Evolutionary conservation across 2,329 filamentous ascomycete genomes (phyloP).

Genomic region (Colletotrichum sp.): DNA sequence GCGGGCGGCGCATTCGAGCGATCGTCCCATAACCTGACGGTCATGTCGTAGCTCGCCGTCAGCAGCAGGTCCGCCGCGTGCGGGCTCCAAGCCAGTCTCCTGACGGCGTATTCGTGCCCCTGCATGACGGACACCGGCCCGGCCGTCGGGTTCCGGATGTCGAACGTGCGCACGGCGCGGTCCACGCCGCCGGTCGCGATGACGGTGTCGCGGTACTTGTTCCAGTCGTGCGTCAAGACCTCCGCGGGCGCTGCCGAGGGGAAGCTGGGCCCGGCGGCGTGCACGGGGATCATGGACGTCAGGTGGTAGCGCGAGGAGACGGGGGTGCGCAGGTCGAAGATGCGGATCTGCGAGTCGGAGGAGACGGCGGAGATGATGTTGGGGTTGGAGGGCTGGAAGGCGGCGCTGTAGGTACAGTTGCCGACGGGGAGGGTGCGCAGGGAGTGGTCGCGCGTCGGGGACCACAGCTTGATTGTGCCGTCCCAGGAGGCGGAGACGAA

Average conservation of each 20-base stretch:
- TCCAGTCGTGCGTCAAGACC: conserved; percentile 96
- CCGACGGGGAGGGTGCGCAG: conserved; percentile 89
- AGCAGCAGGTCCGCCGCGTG: conserved; percentile 89
- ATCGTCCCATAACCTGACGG: conserved; percentile 91
- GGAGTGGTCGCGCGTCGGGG: conserved; percentile 75
- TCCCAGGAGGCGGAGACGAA: conserved; percentile 96
- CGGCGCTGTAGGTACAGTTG: conserved; percentile 91
- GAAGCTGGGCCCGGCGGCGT: conserved; percentile 64
- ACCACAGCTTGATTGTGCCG: conserved; percentile 96
- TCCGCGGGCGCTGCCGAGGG: conserved; percentile 65
- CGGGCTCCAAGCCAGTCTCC: conserved; percentile 88
- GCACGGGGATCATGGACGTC: conserved; percentile 81
- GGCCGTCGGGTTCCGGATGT: conserved; percentile 76
- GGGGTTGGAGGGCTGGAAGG: conserved; percentile 88
- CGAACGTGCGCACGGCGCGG: conserved; percentile 84
- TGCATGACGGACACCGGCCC: conserved; percentile 77
- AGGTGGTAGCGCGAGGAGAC: conserved; percentile 88
- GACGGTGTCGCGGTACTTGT: conserved; percentile 89
- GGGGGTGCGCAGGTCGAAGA: conserved; percentile 92
- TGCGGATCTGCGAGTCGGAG: conserved; percentile 84
- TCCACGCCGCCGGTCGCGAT: conserved; percentile 92
- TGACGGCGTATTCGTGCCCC: conserved; percentile 91
- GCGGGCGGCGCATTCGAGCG: conserved; percentile 50
- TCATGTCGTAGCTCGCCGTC: conserved; percentile 97
- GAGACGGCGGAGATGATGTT: conserved; percentile 86